Evolutionary conservation across 352 stramenopile genomes (phyloP), one percentile per base, ranked within the genome.

Genomic region (Phytophthora pini): DNA sequence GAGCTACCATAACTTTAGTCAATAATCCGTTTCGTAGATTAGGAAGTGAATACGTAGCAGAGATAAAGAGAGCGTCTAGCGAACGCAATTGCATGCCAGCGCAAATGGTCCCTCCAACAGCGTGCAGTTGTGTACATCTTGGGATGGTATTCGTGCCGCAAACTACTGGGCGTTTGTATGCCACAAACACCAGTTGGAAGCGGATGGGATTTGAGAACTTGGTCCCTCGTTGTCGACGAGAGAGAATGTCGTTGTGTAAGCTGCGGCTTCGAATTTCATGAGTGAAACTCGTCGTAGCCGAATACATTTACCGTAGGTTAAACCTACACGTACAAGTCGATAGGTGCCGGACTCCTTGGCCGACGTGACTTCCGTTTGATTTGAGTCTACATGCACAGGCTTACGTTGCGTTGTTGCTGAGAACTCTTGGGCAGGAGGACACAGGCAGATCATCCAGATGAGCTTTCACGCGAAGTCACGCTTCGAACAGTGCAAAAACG

Each of bases 151-250:
- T 56, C 27, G 17, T 43, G 41, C 15, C 31, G 39, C 48, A 48
- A 58, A 50, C 48, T 5, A 70, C 38, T 38, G 62, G 29, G 13
- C 10, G 50, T 5, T 29, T 52, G 55, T 47, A 70, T 70, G 48
- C 55, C 44, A 52, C 41, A 34, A 65, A 34, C 61, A 45, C 10
- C 31, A 59, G 32, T 44, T 57, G 54, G 27, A 53, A 70, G 40
- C 55, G 62, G 55, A 65, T 70, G 61, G 46, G 54, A 60, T 63
- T 70, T 32, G 26, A 70, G 62, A 70, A 62, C 22, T 27, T n/a
- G 6, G 13, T 4, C 15, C 39, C 12, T 51, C 32, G 29, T 52
- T 31, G 13, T 45, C 10, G 29, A 26, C n/a, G 27, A 36, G 31
- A 36, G 31, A 36, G 9, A 36, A 13, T 36, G 31, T 13, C 31